Percentiles rank a stretch among this genome's conserved stretches.
Evolutionary conservation across 192 early-diverging fungal genomes (phyloP).

Genomic region (Gorgonomyces haynaldii): DNA sequence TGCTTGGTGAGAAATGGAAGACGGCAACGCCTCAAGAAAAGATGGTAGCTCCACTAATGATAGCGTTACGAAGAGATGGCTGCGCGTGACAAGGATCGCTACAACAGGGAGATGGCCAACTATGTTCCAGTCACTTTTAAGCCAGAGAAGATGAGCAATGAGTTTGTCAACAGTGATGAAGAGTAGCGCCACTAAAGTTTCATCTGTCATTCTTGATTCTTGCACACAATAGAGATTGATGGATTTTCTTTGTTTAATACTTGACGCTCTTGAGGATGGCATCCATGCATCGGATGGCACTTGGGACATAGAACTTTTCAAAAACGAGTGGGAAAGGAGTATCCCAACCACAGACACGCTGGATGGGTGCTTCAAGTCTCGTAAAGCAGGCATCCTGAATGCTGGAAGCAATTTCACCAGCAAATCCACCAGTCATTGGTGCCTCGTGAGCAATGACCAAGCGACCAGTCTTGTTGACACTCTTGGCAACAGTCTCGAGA

Average conservation of each 20-base stretch:
- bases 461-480: slow-evolving; percentile 88
- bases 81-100: too few species aligned
- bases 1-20: slow-evolving; percentile 66
- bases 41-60: too few species aligned
- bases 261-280: slow-evolving; percentile 71
- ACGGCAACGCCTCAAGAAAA: slow-evolving; percentile 40
- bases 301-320: slow-evolving; percentile 90
- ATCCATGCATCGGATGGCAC: slow-evolving; percentile 69
- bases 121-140: too few species aligned
- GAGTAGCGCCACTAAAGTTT: too few species aligned
- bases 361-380: slow-evolving; percentile 78
- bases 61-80: too few species aligned
- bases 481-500: slow-evolving; percentile 70
- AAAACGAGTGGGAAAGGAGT: slow-evolving; percentile 86
- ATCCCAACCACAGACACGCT: slow-evolving; percentile 79
- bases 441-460: slow-evolving; percentile 91
- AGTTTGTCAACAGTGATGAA: too few species aligned
- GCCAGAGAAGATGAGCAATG: too few species aligned
- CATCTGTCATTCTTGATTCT: too few species aligned
- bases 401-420: slow-evolving; percentile 74
- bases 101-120: too few species aligned
- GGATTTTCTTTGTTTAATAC: slow-evolving; percentile 28
- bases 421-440: slow-evolving; percentile 79
- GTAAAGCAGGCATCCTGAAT: slow-evolving; percentile 91
- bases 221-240: too few species aligned